phyloP scores from a whole-genome alignment of 192 early-diverging fungal genomes.

The Ambispora gerdemannii region DNA sequence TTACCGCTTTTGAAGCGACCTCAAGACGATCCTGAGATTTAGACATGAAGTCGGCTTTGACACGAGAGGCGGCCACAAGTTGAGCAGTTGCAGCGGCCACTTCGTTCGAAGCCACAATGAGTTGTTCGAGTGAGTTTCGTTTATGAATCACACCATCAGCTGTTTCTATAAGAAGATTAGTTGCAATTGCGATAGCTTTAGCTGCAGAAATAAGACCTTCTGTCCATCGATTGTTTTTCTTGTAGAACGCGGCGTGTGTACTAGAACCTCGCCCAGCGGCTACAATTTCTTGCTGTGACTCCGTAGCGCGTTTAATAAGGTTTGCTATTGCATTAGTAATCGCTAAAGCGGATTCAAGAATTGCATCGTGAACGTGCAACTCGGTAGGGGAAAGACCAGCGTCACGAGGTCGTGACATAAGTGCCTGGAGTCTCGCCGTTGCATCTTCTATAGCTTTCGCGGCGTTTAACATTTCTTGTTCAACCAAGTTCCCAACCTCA shows the following conservation, averaged over 20 bases:
- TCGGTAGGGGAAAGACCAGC: constrained; percentile 65
- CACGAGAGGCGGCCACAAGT: constrained; percentile 92
- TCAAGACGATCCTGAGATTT: constrained; percentile 94
- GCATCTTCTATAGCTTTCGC: constrained; percentile 92
- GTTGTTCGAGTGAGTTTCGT: constrained; percentile 86
- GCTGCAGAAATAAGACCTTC: constrained; percentile 97
- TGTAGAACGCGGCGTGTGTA: constrained; percentile 89
- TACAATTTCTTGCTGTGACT: constrained; percentile 96
- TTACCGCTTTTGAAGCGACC: constrained; percentile 88
- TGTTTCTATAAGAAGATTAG: constrained; percentile 86
- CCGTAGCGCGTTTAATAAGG: constrained; percentile 91
- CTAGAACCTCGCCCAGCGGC: constrained; percentile 81
- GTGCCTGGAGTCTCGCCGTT: constrained; percentile 70
- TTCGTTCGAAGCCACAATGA: constrained; percentile 97
- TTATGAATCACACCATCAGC: constrained; percentile 94
- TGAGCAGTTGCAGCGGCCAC: constrained; percentile 95
- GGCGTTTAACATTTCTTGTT: constrained; percentile 89
- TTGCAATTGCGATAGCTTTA: constrained; percentile 91
- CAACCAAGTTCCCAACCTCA: constrained; percentile 90
- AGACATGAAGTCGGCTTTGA: constrained; percentile 89
- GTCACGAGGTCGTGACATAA: constrained; percentile 76
- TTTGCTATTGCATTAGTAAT: constrained; percentile 92
- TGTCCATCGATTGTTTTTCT: constrained; percentile 99
- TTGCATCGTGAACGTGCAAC: constrained; percentile 86
- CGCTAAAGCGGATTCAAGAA: constrained; percentile 86